A percentile compares a stretch with the other conserved stretches of the same genome.
Conservation (phyloP, 1,139 yeast species). For the Pichia sp. region DNA sequence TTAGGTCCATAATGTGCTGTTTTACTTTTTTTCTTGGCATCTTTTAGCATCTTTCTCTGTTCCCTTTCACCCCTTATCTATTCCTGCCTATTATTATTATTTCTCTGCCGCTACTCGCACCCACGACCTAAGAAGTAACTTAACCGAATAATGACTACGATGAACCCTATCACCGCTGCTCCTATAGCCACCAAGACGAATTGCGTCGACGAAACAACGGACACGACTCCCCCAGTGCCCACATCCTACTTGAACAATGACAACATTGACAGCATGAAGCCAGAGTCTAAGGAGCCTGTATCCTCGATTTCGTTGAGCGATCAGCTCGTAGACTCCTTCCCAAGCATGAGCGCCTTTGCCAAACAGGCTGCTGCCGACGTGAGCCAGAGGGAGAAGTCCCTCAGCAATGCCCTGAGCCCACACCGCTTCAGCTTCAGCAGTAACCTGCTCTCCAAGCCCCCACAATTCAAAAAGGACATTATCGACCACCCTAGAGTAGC, state of each 20-base stretch:
- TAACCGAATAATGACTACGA: not conserved
- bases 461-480: conserved; percentile 46
- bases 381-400: not conserved
- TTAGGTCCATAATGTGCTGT: too few species aligned
- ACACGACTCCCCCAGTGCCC: conserved; percentile 16
- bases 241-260: conserved; percentile 66
- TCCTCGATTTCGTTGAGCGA: conserved; percentile 68
- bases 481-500: conserved; percentile 71
- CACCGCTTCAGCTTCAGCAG: conserved; percentile 5
- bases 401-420: not conserved
- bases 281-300: conserved; percentile 56
- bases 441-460: conserved; percentile 15
- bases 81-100: not conserved
- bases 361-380: not conserved
- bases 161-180: not conserved
- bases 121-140: not conserved
- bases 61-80: not conserved
- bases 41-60: not conserved
- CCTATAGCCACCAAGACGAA: not conserved
- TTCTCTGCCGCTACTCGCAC: not conserved
- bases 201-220: not conserved
- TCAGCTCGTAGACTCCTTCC: conserved; percentile 54
- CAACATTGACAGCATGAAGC: conserved; percentile 63
- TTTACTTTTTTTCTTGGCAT: too few species aligned
- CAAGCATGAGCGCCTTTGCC: conserved; percentile 34